phyloP scores from a whole-genome alignment of 2,329 filamentous ascomycete genomes.

The Cytospora leucostoma region DNA sequence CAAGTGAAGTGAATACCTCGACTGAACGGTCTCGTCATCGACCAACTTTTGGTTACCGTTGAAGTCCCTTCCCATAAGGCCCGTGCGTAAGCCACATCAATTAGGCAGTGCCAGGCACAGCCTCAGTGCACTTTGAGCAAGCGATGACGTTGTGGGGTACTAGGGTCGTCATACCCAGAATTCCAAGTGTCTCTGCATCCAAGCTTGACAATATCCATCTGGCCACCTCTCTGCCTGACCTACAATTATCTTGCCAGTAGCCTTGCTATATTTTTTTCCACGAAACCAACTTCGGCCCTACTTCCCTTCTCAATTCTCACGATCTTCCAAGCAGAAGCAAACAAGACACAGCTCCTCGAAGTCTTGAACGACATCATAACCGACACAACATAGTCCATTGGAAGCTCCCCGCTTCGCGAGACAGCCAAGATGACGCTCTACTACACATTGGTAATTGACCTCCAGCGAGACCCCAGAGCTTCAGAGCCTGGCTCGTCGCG shows the following conservation, averaged over 20 bases:
- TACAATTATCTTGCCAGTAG: not conserved
- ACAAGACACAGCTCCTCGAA: not conserved
- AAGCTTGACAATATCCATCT: conserved; percentile 24
- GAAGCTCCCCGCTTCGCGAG: conserved; percentile 14
- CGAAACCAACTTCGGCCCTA: not conserved
- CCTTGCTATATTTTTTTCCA: not conserved
- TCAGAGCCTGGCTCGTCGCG: not conserved
- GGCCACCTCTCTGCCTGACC: conserved; percentile 23
- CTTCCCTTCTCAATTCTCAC: conserved; percentile 4
- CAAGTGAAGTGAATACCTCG: not conserved
- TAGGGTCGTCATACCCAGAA: conserved; percentile 17
- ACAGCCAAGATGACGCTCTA: conserved; percentile 57
- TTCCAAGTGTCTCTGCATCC: conserved; percentile 9
- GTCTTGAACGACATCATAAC: not conserved
- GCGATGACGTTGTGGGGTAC: conserved; percentile 25
- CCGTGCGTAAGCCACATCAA: not conserved
- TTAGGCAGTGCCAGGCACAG: not conserved
- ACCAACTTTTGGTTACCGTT: not conserved
- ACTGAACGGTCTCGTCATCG: not conserved
- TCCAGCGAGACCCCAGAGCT: not conserved
- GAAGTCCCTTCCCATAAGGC: not conserved
- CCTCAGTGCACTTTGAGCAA: not conserved
- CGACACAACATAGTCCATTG: not conserved
- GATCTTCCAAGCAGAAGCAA: not conserved
- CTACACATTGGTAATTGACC: conserved; percentile 52